A percentile compares a stretch with the other conserved stretches of the same genome.
Conservation (phyloP, 176 grass and related monocot species). For the Eleusine indica region DNA sequence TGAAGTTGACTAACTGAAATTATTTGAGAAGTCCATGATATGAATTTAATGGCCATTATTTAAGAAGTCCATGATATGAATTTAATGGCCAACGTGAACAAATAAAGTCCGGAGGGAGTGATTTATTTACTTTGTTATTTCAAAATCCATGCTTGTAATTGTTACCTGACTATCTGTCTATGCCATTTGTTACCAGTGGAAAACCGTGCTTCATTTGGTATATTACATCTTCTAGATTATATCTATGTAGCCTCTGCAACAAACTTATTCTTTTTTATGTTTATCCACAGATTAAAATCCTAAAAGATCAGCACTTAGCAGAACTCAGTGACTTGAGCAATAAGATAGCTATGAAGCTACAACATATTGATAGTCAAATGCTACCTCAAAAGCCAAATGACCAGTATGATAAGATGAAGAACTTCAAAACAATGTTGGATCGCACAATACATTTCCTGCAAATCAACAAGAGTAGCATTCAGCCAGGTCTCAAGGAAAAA, state of each 20-base stretch:
- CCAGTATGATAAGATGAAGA: slow-evolving; percentile 71
- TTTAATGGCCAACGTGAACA: not conserved
- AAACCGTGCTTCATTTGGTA: not conserved
- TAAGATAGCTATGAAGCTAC: slow-evolving; percentile 69
- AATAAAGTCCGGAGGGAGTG: no score
- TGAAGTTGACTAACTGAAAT: not conserved
- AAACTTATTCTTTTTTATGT: slow-evolving; percentile 26
- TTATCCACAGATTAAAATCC: slow-evolving; percentile 64
- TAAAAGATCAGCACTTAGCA: slow-evolving; percentile 70
- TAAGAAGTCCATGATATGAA: not conserved
- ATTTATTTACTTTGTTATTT: slow-evolving; percentile 1
- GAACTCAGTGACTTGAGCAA: slow-evolving; percentile 70
- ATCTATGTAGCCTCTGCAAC: not conserved
- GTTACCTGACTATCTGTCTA: not conserved
- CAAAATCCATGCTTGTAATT: slow-evolving; percentile 12
- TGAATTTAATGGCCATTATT: slow-evolving; percentile 2
- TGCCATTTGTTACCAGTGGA: not conserved
- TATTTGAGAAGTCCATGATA: not conserved
- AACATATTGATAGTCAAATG: slow-evolving; percentile 57
- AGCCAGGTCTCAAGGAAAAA: slow-evolving; percentile 55
- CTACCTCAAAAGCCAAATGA: slow-evolving; percentile 50
- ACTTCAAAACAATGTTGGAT: slow-evolving; percentile 60
- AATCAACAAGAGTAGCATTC: slow-evolving; percentile 54
- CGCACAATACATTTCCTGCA: slow-evolving; percentile 54
- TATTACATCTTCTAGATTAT: slow-evolving; percentile 7